Base-by-base conservation (phyloP, 1,139 yeast species). In the Yamadazyma atlantica region DNA sequence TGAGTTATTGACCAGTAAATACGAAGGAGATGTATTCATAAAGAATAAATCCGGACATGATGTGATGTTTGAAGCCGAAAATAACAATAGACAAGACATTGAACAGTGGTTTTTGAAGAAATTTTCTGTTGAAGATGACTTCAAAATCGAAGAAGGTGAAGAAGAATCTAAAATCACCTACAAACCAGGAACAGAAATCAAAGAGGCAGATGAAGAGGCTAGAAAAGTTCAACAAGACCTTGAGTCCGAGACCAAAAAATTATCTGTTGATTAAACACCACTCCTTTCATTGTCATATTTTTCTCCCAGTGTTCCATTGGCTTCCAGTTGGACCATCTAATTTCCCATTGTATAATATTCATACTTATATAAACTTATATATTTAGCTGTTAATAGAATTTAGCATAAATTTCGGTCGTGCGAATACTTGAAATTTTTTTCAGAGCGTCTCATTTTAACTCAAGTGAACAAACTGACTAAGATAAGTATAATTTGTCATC, bases 51-150 rank as follows among this genome's bases (percentile, higher is more conserved):
- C 82, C 32, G 86, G 82, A 21, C 94, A 88, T 54, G 97, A 92
- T 59, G 75, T 88, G 3, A 82, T 92, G 47, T 89, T 69, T 56
- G 97, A 90, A 58, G 96, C 97, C 2, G 96, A 89, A 57, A 78
- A 76, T 46, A 83, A 80, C 50, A 79, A 75, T 32, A 72, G 78
- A 48, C 77, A 72, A 39, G 84, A 80, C 23, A 78, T 82, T 10
- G 90, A 82, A 51, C 76, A 78, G 38, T 89, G 84, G 71, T 78
- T 86, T 55, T 69, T 90, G 54, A 74, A 77, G 59, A 81, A 80
- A 53, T 88, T 69, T 52, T 83, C 85, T 33, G 78, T 85, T 26
- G 94, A 84, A 49, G 86, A 85, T 21, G 66, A 63, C 34, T 59
- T 64, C 44, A 60, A 64, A 42, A 58, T 70, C 14, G 74, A 66